phyloP scores from a whole-genome alignment of 1,139 yeast species.

The Suhomyces kunorum region DNA sequence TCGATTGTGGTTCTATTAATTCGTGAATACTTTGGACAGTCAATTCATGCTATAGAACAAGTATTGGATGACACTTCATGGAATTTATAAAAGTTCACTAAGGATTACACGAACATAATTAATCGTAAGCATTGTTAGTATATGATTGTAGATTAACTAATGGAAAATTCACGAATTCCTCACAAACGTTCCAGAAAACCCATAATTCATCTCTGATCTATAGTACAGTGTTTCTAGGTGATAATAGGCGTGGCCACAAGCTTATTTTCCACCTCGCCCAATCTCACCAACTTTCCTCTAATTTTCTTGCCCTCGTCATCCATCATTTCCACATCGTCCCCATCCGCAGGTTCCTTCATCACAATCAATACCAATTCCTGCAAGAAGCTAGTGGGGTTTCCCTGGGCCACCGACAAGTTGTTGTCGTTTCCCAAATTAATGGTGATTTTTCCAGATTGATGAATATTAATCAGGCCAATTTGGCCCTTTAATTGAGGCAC shows the following conservation, averaged over 20 bases:
- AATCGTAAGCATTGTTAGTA: too few species aligned
- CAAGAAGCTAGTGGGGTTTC: conserved; percentile 69
- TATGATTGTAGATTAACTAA: background rate
- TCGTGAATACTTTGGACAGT: too few species aligned
- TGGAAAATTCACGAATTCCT: too few species aligned
- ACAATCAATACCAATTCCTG: conserved; percentile 75
- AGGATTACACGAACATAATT: too few species aligned
- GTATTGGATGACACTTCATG: too few species aligned
- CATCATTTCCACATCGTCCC: conserved; percentile 30
- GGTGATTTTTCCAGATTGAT: conserved; percentile 77
- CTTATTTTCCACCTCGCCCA: conserved; percentile 65
- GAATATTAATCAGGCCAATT: conserved; percentile 72
- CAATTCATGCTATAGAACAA: too few species aligned
- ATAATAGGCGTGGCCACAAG: conserved; percentile 52
- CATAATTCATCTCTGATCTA: too few species aligned
- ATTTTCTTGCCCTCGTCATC: conserved; percentile 39
- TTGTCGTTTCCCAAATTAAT: conserved; percentile 69
- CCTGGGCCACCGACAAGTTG: conserved; percentile 67
- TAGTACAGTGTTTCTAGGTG: too few species aligned
- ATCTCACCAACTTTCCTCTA: conserved; percentile 47
- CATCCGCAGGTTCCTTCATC: conserved; percentile 15
- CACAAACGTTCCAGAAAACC: too few species aligned
- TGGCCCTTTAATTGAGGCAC: conserved; percentile 42
- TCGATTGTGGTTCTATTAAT: too few species aligned
- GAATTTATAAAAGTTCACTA: too few species aligned